phyloP scores from a whole-genome alignment of 306 rosid species.

The Vigna angularis region DNA sequence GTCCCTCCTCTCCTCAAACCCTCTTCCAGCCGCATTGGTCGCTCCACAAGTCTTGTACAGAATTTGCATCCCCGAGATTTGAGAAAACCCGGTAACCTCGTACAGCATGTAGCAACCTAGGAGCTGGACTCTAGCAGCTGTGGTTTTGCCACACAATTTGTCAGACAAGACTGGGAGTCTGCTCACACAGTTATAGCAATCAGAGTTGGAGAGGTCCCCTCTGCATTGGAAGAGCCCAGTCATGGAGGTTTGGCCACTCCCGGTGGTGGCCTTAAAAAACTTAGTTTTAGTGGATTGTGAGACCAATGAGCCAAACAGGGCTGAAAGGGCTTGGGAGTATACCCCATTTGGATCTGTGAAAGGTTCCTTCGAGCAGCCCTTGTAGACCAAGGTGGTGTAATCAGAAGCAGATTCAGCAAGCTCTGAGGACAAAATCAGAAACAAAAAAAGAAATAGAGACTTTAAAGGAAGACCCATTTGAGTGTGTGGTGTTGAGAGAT shows the following conservation, averaged over 20 bases:
- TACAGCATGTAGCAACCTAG: constrained; percentile 85
- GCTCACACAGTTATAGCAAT: constrained; percentile 88
- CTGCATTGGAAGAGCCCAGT: constrained; percentile 93
- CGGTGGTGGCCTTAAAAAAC: constrained; percentile 76
- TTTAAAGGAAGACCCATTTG: constrained; percentile 63
- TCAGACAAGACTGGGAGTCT: constrained; percentile 65
- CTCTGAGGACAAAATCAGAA: constrained; percentile 45
- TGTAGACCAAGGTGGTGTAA: constrained; percentile 74
- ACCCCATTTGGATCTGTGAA: constrained; percentile 89
- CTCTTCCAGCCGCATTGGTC: constrained; percentile 70
- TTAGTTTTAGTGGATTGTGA: constrained; percentile 75
- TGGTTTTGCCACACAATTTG: constrained; percentile 74
- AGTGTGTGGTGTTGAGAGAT: constrained; percentile 13
- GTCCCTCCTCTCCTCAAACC: constrained; percentile 88
- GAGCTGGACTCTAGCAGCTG: constrained; percentile 85
- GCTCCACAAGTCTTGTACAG: constrained; percentile 80
- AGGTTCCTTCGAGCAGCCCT: constrained; percentile 86
- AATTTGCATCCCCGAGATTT: constrained; percentile 87
- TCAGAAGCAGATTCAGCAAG: constrained; percentile 67
- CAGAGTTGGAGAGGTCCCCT: constrained; percentile 83
- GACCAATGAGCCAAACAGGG: constrained; percentile 75
- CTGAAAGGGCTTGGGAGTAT: constrained; percentile 82
- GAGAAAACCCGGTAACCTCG: constrained; percentile 82
- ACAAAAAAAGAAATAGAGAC: constrained; percentile 49
- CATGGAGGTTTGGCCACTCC: constrained; percentile 71